A percentile compares a stretch with the other conserved stretches of the same genome.
Evolutionary conservation across 139 green algal genomes (phyloP).

Genomic region (Mesostigma viride): DNA sequence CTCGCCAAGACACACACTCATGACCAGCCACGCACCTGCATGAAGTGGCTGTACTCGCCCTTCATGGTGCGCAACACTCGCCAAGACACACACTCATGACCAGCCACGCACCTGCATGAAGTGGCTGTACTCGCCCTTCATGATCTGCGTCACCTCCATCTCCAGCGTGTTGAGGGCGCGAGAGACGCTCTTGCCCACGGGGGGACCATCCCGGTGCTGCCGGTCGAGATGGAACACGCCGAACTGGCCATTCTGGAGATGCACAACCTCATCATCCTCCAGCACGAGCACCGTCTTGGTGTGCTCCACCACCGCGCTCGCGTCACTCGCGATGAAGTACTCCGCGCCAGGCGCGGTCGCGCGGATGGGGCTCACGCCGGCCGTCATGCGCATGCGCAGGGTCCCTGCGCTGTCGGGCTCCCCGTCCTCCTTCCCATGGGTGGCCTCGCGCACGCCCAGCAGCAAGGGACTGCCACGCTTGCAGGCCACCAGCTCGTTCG

Average conservation of each 20-base stretch:
- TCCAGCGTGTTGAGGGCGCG: conserved; percentile 74
- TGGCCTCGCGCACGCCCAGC: conserved; percentile 58
- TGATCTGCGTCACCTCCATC: conserved; percentile 91
- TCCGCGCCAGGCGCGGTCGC: conserved; percentile 58
- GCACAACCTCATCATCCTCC: conserved; percentile 91
- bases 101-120: conserved; percentile 78
- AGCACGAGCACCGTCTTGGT: conserved; percentile 90
- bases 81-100: not conserved
- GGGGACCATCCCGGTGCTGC: conserved; percentile 2
- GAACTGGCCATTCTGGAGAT: conserved; percentile 40
- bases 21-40: no score
- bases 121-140: conserved; percentile 92
- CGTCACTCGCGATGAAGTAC: conserved; percentile 89
- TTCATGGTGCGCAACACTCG: no score
- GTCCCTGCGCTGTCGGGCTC: not conserved
- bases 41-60: no score
- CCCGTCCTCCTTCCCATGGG: not conserved
- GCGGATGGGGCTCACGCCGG: no score
- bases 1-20: no score
- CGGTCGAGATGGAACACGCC: conserved; percentile 31
- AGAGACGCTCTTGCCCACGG: conserved; percentile 38
- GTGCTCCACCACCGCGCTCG: conserved; percentile 90
- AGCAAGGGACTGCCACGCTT: conserved; percentile 88
- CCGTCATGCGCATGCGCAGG: no score
- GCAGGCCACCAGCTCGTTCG: conserved; percentile 89